Base-by-base conservation (phyloP, 1,284 basidiomycete species). In the Entoloma clypeatum region DNA sequence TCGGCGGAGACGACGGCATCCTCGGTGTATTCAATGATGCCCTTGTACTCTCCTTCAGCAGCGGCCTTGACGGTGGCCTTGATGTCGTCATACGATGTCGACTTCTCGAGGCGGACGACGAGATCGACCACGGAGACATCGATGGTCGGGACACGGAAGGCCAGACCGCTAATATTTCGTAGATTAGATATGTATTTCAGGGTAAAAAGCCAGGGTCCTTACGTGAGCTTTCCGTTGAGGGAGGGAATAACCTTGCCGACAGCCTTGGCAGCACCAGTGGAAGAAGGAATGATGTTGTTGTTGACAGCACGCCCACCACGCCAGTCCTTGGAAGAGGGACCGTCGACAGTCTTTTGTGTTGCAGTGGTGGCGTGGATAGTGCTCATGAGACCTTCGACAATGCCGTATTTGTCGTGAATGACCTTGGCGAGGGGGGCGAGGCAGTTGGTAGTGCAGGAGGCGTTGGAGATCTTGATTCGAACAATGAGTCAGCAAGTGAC, bases 391-490 rank as follows among this genome's bases (percentile, higher is more conserved):
- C 90, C 93, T 74, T 97, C 93, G 51, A 89, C 75, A 59, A 97
- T 94, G 57, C 86, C 88, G 64, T 88, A 95, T 58, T 88, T 94
- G 83, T 99, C 96, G 73, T 99, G 62, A 75, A 99, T 77, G 65
- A 98, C 86, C 80, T 99, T 99, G 69, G 95, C 95, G 49, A 99
- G 84, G 51, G 96, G 94, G 25, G 96, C 96, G 50, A 99, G 81
- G 71, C 93, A 96, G 86, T 99, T 99, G 71, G 95, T 99, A 40
- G 95, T 99, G 84, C 95, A 99, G 31, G 94, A 98, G 24, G 95
- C 95, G 72, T 99, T 99, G 56, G 95, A 99, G 69, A 99, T 88
- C 78, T 86, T 56, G 28, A 41, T 29, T 23, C 13, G 7, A 39
- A 47, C 16, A 33, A 40, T 28, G 14, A 7, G 17, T 46, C 40